These are phyloP conservation scores for Tolypocladium amazonense DNA, from an alignment of 2,329 filamentous ascomycete species.

Conservation along the genomic window DNA sequence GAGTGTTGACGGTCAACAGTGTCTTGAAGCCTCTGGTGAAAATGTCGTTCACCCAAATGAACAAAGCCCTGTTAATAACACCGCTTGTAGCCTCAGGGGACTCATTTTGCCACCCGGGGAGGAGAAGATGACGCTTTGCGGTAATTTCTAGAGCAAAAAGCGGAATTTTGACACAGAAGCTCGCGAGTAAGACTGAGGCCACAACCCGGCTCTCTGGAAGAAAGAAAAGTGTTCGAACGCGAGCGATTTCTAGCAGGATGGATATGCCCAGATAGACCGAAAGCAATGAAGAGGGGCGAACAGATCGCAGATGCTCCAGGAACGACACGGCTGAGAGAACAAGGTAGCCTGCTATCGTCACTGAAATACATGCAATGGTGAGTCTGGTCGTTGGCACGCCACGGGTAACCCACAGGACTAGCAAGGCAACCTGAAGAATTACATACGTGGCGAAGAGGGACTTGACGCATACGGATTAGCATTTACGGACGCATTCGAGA, in stretches of 20 bases:
- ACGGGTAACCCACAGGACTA: slow-evolving; percentile 7
- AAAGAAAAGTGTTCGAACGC: slow-evolving; percentile 19
- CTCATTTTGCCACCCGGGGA: slow-evolving; percentile 7
- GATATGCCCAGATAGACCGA: slow-evolving; percentile 18
- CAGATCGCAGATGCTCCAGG: slow-evolving; percentile 18
- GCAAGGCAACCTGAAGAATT: slow-evolving; percentile 7
- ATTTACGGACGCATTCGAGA: background rate
- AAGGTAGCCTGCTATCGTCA: slow-evolving; percentile 7
- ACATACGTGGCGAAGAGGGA: slow-evolving; percentile 3
- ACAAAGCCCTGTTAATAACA: slow-evolving; percentile 17
- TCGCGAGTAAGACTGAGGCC: slow-evolving; percentile 12
- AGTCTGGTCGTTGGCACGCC: slow-evolving; percentile 6
- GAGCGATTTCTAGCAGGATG: slow-evolving; percentile 19
- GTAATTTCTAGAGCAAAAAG: slow-evolving; percentile 18
- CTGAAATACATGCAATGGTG: slow-evolving; percentile 6
- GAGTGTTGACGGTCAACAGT: slow-evolving; percentile 9
- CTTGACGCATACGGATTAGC: background rate
- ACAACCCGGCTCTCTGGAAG: slow-evolving; percentile 10
- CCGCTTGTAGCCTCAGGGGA: slow-evolving; percentile 20
- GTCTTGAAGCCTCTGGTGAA: slow-evolving; percentile 15
- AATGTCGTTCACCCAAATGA: slow-evolving; percentile 20
- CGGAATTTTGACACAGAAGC: slow-evolving; percentile 15
- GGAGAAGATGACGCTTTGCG: slow-evolving; percentile 15
- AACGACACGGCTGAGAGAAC: slow-evolving; percentile 15
- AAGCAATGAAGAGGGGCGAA: slow-evolving; percentile 21